Evolutionary conservation across 257 asterid genomes (phyloP), one percentile per base, ranked within the genome.

Genomic region (Galeopsis tetrahit): DNA sequence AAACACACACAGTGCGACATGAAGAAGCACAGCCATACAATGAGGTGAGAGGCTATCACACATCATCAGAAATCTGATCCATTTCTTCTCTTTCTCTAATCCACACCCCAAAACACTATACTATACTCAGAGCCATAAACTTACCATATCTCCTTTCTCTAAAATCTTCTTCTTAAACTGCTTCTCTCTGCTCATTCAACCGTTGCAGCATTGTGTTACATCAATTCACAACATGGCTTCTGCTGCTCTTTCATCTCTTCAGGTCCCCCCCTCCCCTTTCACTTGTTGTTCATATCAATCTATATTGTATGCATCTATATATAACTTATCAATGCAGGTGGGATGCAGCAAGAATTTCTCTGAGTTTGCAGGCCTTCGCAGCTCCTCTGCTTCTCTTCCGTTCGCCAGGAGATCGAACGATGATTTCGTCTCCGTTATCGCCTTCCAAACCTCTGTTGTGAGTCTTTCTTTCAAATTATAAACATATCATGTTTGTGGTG

Each of bases 211-310:
- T 69, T 75, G 78, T 75, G 78, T 57, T 55, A 39, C 77, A 63
- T 10, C 77, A 46, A 11, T 57, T 71, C 6, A 0, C 28, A 59
- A 36, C 68, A 90, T 90, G 97, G 93, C 97, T 85, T 84, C 89
- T 79, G 96, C 96, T 85, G 89, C 92, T 85, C 82, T 89, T 63
- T 87, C 97, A 21, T 86, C 97, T 73, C 91, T 89, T 70, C 96
- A 91, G 97, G 96, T 91, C 10, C 28, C 31, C 44, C 13, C 40
- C 53, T 7, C 13, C 2, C 40, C 2, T 28, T 10, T 52, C 10
- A 5, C 14, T 56, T 2, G 34, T 35, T 49, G 43, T 4, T 42
- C 8, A 3, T 38, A 1, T n/a, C 14, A 2, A 34, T 59, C 35
- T 53, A 21, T 53, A 38, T 11, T 21, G 2, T 11, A 7, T 13